Evolutionary conservation across 2,329 filamentous ascomycete genomes (phyloP).

Genomic region (Cadophora sp.): DNA sequence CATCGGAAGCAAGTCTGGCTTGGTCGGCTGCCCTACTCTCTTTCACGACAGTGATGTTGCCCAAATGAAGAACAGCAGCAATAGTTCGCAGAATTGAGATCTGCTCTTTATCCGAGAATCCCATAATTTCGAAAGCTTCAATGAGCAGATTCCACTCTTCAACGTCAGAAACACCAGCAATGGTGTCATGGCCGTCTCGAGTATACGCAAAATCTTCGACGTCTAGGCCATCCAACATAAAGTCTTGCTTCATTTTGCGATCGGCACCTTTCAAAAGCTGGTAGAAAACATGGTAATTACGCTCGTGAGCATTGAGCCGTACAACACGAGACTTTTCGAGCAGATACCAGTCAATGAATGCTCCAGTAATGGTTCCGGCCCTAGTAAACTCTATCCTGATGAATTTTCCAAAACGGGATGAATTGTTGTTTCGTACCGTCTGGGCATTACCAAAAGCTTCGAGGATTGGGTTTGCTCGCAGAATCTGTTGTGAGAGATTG

Average conservation of each 20-base stretch:
- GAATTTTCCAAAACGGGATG: conserved; percentile 97
- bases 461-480: conserved; percentile 94
- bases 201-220: conserved; percentile 93
- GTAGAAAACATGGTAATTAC: conserved; percentile 98
- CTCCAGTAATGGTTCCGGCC: conserved; percentile 88
- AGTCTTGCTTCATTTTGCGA: conserved; percentile 72
- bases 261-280: conserved; percentile 90
- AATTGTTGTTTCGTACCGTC: conserved; percentile 97
- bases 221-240: conserved; percentile 76
- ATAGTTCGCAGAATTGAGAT: conserved; percentile 83
- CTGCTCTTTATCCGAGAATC: conserved; percentile 87
- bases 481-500: conserved; percentile 93
- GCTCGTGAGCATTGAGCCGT: conserved; percentile 82
- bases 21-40: conserved; percentile 93
- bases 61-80: conserved; percentile 89
- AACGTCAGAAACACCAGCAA: conserved; percentile 85
- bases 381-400: conserved; percentile 95
- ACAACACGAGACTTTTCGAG: conserved; percentile 98
- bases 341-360: conserved; percentile 98
- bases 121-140: conserved; percentile 95
- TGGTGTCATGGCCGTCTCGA: conserved; percentile 87
- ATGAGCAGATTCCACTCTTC: conserved; percentile 91
- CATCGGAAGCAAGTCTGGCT: conserved; percentile 79
- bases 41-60: conserved; percentile 88
- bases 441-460: conserved; percentile 99